Conservation (phyloP, 2,329 filamentous ascomycete species). For the Alternaria tenuissima region DNA sequence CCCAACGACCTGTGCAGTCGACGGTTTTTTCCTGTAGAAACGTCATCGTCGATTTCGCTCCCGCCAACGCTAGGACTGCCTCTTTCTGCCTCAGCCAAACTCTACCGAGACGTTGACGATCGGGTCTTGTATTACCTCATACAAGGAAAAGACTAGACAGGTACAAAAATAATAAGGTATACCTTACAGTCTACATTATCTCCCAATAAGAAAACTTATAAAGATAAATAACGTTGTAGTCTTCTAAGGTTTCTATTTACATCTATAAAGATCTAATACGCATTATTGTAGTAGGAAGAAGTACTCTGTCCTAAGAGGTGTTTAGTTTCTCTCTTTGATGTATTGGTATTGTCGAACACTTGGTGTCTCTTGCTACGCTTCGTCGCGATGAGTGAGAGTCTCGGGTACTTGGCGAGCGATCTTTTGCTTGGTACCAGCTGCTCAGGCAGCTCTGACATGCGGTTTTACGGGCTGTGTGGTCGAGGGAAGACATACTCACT, state of each 20-base stretch:
- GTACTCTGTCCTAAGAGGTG: too few relatives aligned
- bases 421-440: neutral
- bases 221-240: too few relatives aligned
- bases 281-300: too few relatives aligned
- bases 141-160: too few relatives aligned
- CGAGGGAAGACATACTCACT: neutral
- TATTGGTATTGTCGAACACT: neutral
- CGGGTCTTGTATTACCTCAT: neutral
- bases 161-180: too few relatives aligned
- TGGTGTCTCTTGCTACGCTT: neutral
- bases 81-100: neutral
- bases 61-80: neutral
- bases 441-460: neutral
- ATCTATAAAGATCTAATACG: too few relatives aligned
- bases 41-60: neutral
- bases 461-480: neutral
- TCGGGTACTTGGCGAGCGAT: neutral
- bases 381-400: neutral
- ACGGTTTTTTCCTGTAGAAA: neutral
- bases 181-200: too few relatives aligned
- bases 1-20: neutral
- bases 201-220: too few relatives aligned
- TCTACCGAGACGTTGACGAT: neutral
- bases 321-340: too few relatives aligned
- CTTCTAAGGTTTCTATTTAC: too few relatives aligned